Evolutionary conservation across 768 basidiomycete genomes (phyloP).

Genomic region (Termitomyces bulborhizus): DNA sequence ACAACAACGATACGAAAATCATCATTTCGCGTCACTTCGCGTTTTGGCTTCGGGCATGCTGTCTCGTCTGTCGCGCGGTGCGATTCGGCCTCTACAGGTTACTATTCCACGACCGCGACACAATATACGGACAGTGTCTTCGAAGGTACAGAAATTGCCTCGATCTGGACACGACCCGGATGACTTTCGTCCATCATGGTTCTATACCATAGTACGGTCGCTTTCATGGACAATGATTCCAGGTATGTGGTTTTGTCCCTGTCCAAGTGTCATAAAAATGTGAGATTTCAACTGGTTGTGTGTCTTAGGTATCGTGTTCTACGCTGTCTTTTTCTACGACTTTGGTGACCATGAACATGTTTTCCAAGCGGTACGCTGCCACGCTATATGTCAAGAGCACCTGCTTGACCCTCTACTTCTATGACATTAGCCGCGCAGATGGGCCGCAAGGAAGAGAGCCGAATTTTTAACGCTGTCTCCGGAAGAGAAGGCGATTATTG

Average conservation of each 20-base stretch:
- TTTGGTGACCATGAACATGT: conserved; percentile 70
- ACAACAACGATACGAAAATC: conserved; percentile 2
- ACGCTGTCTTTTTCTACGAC: conserved; percentile 57
- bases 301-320: conserved; percentile 43
- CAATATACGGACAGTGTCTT: conserved; percentile 5
- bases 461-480: conserved; percentile 55
- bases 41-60: not conserved
- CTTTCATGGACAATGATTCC: conserved; percentile 53
- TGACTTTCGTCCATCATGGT: conserved; percentile 59
- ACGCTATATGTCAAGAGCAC: not conserved
- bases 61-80: conserved; percentile 2
- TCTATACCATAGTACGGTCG: conserved; percentile 45
- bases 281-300: not conserved
- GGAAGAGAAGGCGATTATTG: conserved; percentile 41
- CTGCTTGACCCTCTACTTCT: not conserved
- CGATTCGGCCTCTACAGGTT: not conserved
- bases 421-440: conserved; percentile 45
- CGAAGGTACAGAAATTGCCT: conserved; percentile 15
- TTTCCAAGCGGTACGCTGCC: conserved; percentile 52
- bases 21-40: not conserved
- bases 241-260: conserved; percentile 26
- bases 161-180: conserved; percentile 14
- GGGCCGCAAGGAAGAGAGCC: conserved; percentile 43
- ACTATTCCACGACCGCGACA: not conserved
- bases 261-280: not conserved